A percentile compares a stretch with the other conserved stretches of the same genome.
These are phyloP conservation scores for Fennellomyces sp. DNA, from an alignment of 371 early-diverging fungal species.

Conservation along the genomic window DNA sequence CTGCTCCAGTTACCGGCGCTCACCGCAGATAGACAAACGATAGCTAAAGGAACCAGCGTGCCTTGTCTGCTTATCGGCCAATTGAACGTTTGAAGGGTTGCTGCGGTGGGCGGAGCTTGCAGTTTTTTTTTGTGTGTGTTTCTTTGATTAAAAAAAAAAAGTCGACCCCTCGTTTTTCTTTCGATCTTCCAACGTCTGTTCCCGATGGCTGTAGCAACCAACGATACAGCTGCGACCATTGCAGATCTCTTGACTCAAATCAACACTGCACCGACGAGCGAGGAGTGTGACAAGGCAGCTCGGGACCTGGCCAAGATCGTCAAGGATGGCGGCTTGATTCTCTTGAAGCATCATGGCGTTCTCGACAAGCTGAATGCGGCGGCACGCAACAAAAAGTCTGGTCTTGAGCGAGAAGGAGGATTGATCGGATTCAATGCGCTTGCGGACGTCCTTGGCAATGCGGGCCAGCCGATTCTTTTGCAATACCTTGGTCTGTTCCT, in stretches of 20 bases:
- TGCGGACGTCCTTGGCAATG: constrained; percentile 54
- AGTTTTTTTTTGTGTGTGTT: neutral
- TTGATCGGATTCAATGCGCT: constrained; percentile 72
- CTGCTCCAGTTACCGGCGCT: constrained; percentile 66
- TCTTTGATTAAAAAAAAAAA: neutral
- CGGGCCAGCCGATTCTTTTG: constrained; percentile 67
- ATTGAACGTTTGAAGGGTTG: too few species aligned
- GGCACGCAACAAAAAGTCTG: constrained; percentile 72
- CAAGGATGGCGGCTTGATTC: constrained; percentile 52
- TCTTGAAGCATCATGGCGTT: constrained; percentile 60
- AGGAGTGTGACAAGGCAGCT: constrained; percentile 62
- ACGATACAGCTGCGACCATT: constrained; percentile 32
- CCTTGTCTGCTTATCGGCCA: constrained; percentile 39
- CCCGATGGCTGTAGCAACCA: constrained; percentile 25
- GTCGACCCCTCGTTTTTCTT: neutral
- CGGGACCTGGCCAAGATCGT: constrained; percentile 54
- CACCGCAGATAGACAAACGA: constrained; percentile 22
- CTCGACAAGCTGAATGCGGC: constrained; percentile 58
- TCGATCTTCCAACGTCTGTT: constrained; percentile 6
- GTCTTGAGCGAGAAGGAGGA: constrained; percentile 73
- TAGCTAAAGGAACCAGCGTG: constrained; percentile 26
- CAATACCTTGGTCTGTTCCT: constrained; percentile 59
- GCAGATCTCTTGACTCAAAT: constrained; percentile 53
- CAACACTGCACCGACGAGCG: constrained; percentile 61
- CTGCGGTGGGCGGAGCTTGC: too few species aligned